These are phyloP conservation scores for Diaporthe velutina DNA, from an alignment of 2,329 filamentous ascomycete genomes.

Conservation along the genomic window DNA sequence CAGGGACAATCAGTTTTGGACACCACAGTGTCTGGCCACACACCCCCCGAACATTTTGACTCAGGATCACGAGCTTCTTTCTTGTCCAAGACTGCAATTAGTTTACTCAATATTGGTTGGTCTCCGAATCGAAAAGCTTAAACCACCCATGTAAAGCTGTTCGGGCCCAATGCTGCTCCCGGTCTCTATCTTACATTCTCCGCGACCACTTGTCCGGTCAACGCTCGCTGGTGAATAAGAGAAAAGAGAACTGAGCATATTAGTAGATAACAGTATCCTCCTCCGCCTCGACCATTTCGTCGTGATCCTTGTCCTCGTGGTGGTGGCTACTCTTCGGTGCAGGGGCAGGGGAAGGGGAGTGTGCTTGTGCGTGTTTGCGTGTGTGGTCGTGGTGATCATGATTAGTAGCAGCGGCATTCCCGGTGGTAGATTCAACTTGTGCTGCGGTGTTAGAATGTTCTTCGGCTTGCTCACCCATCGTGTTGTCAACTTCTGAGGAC, in stretches of 20 bases:
- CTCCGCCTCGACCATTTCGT: constrained; percentile 84
- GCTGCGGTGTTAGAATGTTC: constrained; percentile 54
- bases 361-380: constrained; percentile 29
- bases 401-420: constrained; percentile 49
- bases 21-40: background rate
- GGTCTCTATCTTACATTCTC: constrained; percentile 14
- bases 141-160: background rate
- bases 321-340: constrained; percentile 47
- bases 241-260: constrained; percentile 42
- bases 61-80: no score
- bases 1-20: background rate
- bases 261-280: constrained; percentile 95
- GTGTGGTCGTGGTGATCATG: constrained; percentile 18
- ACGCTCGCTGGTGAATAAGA: background rate
- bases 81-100: background rate
- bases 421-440: constrained; percentile 49
- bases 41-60: background rate
- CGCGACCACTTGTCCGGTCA: background rate
- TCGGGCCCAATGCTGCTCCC: background rate
- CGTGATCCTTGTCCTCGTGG: constrained; percentile 57
- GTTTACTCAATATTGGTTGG: background rate
- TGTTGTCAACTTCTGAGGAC: constrained; percentile 49
- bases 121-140: background rate
- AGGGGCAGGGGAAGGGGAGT: constrained; percentile 41
- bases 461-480: constrained; percentile 58